Percentiles rank a stretch among this genome's conserved stretches.
These are phyloP conservation scores for Przewalskia tangutica DNA, from an alignment of 257 asterid species.

Conservation along the genomic window DNA sequence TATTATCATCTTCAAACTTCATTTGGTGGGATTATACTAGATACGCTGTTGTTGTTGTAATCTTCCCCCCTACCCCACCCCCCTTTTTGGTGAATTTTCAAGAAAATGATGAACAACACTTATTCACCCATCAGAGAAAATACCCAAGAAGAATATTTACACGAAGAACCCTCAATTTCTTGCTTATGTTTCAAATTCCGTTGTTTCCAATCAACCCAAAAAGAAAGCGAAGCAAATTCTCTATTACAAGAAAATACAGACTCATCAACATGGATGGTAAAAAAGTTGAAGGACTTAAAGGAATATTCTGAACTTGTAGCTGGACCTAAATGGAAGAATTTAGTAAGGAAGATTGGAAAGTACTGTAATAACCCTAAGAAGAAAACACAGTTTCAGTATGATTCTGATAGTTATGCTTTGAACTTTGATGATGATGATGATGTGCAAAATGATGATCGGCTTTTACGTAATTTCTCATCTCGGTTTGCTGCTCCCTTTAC, in stretches of 20 bases:
- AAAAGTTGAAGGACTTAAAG: constrained; percentile 22
- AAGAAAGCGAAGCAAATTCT: neutral
- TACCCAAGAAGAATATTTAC: neutral
- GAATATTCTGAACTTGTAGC: constrained; percentile 41
- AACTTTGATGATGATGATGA: constrained; percentile 31
- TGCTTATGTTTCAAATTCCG: neutral
- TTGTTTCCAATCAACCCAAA: neutral
- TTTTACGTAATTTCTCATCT: constrained; percentile 35
- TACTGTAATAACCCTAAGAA: constrained; percentile 15
- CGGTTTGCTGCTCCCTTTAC: constrained; percentile 28
- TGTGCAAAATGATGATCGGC: constrained; percentile 19
- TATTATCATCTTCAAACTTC: too few species aligned
- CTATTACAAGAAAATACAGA: neutral
- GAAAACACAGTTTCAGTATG: constrained; percentile 32
- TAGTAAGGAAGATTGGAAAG: constrained; percentile 29
- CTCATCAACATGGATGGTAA: constrained; percentile 14
- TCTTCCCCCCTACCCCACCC: too few species aligned
- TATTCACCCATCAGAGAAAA: constrained; percentile 2
- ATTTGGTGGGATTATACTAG: too few species aligned
- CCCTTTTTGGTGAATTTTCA: neutral
- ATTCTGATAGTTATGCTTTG: constrained; percentile 48
- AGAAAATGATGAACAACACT: neutral
- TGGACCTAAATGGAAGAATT: constrained; percentile 49
- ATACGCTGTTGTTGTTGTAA: too few species aligned
- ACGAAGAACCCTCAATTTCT: neutral